These are phyloP conservation scores for Ballota nigra DNA, from an alignment of 257 asterid genomes.

Conservation along the genomic window DNA sequence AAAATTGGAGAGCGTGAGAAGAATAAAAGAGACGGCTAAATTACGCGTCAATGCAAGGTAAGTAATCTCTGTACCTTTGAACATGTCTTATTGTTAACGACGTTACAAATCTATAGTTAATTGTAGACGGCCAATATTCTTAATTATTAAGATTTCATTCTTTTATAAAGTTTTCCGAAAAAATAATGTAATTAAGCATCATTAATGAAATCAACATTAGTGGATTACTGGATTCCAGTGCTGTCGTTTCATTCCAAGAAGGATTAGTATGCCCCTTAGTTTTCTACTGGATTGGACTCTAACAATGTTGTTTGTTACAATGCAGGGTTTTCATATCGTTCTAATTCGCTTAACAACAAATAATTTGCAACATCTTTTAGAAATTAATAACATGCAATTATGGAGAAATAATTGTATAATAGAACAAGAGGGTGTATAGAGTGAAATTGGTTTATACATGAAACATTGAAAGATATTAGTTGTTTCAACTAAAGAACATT, in stretches of 20 bases:
- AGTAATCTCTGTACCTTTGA: conserved; percentile 15
- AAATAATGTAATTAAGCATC: no score
- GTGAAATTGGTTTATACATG: no score
- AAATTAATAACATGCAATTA: no score
- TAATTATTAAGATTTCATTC: neutral
- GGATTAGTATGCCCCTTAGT: neutral
- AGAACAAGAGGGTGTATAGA: no score
- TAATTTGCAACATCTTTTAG: no score
- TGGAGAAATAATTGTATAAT: no score
- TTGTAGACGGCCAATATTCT: conserved; percentile 22
- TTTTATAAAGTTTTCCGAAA: neutral
- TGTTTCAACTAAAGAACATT: no score
- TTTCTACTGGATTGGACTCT: neutral
- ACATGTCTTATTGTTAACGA: conserved; percentile 24
- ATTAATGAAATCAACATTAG: conserved; percentile 30
- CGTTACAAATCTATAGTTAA: neutral
- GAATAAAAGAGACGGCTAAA: conserved; percentile 38
- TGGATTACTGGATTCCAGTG: conserved; percentile 15
- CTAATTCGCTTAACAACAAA: neutral
- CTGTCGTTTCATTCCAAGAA: neutral
- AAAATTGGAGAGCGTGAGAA: conserved; percentile 5
- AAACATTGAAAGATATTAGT: no score
- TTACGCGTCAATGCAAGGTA: conserved; percentile 39
- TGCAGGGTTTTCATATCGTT: neutral
- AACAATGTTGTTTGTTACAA: neutral